phyloP scores from a whole-genome alignment of 1,284 basidiomycete genomes.

The Fomitopsis betulina region DNA sequence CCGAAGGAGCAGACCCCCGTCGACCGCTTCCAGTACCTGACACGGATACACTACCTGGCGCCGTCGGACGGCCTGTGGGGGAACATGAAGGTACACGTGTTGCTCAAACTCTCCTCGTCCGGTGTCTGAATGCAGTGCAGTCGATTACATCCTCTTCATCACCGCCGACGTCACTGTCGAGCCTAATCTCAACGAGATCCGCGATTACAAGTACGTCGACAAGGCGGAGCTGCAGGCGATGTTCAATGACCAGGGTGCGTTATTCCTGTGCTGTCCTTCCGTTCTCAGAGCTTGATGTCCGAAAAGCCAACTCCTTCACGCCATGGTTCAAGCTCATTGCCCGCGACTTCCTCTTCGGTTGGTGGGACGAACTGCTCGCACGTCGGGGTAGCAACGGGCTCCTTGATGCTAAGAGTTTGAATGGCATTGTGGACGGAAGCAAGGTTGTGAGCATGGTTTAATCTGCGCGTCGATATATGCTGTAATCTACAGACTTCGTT shows the following conservation, averaged over 20 bases:
- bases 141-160: constrained; percentile 97
- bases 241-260: constrained; percentile 77
- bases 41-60: constrained; percentile 96
- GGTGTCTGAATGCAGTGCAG: constrained; percentile 38
- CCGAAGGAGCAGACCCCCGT: constrained; percentile 73
- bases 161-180: constrained; percentile 85
- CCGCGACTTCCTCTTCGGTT: constrained; percentile 93
- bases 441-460: constrained; percentile 77
- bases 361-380: constrained; percentile 91
- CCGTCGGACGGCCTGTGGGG: constrained; percentile 91
- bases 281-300: neutral
- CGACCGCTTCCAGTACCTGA: constrained; percentile 92
- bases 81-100: constrained; percentile 88
- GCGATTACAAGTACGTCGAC: constrained; percentile 88
- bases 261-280: neutral
- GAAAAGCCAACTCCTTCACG: constrained; percentile 82
- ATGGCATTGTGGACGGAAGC: constrained; percentile 64
- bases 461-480: constrained; percentile 7
- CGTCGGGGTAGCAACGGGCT: constrained; percentile 57
- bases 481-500: neutral
- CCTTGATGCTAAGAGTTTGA: constrained; percentile 64
- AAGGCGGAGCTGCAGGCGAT: constrained; percentile 87
- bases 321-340: constrained; percentile 99
- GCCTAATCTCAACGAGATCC: constrained; percentile 90
- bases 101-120: constrained; percentile 3